phyloP scores from a whole-genome alignment of 2,329 filamentous ascomycete genomes.

The Emmonsiellopsis sp. region DNA sequence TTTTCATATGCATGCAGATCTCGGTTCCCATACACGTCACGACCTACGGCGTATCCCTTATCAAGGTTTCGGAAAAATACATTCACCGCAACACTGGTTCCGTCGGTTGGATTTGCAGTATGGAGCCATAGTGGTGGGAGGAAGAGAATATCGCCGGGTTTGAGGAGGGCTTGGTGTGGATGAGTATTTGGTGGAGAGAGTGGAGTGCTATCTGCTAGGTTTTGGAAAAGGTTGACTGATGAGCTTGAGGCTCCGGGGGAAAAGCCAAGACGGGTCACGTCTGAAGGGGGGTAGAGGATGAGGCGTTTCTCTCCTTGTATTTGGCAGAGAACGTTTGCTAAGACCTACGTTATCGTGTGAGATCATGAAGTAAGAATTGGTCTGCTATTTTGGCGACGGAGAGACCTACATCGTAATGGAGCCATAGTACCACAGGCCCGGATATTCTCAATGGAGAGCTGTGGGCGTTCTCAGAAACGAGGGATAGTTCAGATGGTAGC shows the following conservation, averaged over 20 bases:
- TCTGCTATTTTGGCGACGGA: background rate
- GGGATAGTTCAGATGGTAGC: slow-evolving; percentile 53
- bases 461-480: slow-evolving; percentile 56
- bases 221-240: slow-evolving; percentile 59
- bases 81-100: slow-evolving; percentile 70
- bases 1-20: slow-evolving; percentile 80
- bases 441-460: slow-evolving; percentile 74
- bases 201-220: slow-evolving; percentile 36
- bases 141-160: slow-evolving; percentile 68
- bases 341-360: slow-evolving; percentile 46
- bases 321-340: slow-evolving; percentile 81
- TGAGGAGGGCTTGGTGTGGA: slow-evolving; percentile 58
- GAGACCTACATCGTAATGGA: slow-evolving; percentile 66
- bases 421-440: slow-evolving; percentile 75
- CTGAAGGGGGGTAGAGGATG: slow-evolving; percentile 67
- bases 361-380: background rate
- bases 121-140: slow-evolving; percentile 81
- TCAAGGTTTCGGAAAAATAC: slow-evolving; percentile 72
- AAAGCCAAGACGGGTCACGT: slow-evolving; percentile 62
- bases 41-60: slow-evolving; percentile 59
- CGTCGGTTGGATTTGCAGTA: slow-evolving; percentile 41
- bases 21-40: slow-evolving; percentile 81
- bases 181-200: slow-evolving; percentile 54
- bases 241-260: slow-evolving; percentile 73
- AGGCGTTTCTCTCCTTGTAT: slow-evolving; percentile 64